These are phyloP conservation scores for Penicillium frequentans DNA, from an alignment of 2,329 filamentous ascomycete genomes.

Conservation along the genomic window DNA sequence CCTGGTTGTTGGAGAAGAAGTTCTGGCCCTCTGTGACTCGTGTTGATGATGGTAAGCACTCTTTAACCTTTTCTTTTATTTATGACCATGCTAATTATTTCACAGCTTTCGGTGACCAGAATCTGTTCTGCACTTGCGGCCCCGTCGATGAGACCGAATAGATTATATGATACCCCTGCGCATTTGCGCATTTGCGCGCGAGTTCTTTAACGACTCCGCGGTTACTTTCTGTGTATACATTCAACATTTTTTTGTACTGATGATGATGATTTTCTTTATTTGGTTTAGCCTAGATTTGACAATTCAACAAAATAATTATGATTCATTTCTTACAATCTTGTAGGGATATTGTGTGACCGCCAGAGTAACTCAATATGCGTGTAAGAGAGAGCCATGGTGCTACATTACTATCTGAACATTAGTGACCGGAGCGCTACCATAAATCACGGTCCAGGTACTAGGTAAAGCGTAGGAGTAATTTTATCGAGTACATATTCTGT, in stretches of 20 bases:
- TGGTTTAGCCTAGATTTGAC: not conserved
- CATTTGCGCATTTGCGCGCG: constrained; percentile 4
- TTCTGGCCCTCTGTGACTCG: constrained; percentile 91
- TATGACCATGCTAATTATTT: constrained; percentile 24
- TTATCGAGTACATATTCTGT: too few species aligned
- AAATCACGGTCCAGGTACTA: too few species aligned
- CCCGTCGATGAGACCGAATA: constrained; percentile 65
- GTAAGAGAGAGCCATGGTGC: too few species aligned
- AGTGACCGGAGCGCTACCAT: too few species aligned
- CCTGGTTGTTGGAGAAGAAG: constrained; percentile 88
- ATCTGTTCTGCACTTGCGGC: constrained; percentile 92
- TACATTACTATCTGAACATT: too few species aligned
- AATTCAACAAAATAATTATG: constrained; percentile 1
- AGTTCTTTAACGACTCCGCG: constrained; percentile 8
- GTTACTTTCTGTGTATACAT: constrained; percentile 26
- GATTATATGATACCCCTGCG: constrained; percentile 38
- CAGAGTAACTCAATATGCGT: too few species aligned
- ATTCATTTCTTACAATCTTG: not conserved
- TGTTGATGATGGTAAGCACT: constrained; percentile 78
- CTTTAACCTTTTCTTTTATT: not conserved
- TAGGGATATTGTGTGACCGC: too few species aligned
- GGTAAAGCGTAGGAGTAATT: too few species aligned
- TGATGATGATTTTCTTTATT: constrained; percentile 8
- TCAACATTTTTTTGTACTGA: constrained; percentile 29
- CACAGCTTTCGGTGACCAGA: constrained; percentile 81